Conservation (phyloP, 2,329 filamentous ascomycete genomes). For the Phoma sp. region DNA sequence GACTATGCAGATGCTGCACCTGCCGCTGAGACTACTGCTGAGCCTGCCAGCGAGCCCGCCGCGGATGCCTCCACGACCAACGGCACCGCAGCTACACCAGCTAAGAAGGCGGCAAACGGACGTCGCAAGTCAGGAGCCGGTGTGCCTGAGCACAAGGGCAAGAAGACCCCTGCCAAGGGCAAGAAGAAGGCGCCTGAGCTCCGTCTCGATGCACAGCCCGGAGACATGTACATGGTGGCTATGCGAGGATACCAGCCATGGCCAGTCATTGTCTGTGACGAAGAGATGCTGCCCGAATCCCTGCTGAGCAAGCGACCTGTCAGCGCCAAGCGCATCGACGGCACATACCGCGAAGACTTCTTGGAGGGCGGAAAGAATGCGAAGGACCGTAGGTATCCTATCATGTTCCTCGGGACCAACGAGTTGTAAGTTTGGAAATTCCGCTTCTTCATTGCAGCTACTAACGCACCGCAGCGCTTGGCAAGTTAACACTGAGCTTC, state of each 20-base stretch:
- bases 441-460: background rate
- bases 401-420: constrained; percentile 95
- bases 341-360: constrained; percentile 85
- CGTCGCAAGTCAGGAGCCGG: constrained; percentile 76
- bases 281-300: constrained; percentile 85
- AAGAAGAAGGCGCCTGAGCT: constrained; percentile 77
- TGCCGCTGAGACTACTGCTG: constrained; percentile 30
- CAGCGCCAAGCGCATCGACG: constrained; percentile 80
- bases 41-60: constrained; percentile 38
- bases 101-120: constrained; percentile 36
- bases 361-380: constrained; percentile 85
- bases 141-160: constrained; percentile 68
- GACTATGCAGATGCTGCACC: constrained; percentile 39
- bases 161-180: constrained; percentile 74
- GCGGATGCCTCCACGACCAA: constrained; percentile 52
- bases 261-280: constrained; percentile 93
- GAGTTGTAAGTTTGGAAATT: constrained; percentile 80
- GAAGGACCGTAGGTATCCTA: constrained; percentile 83
- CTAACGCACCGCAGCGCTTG: constrained; percentile 69
- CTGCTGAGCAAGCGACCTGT: constrained; percentile 82
- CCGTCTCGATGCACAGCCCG: constrained; percentile 79
- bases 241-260: constrained; percentile 94
- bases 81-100: constrained; percentile 48
- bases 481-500: constrained; percentile 84
- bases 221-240: constrained; percentile 89